phyloP scores from a whole-genome alignment of 768 basidiomycete species.

The Leccinum pellstonianum region DNA sequence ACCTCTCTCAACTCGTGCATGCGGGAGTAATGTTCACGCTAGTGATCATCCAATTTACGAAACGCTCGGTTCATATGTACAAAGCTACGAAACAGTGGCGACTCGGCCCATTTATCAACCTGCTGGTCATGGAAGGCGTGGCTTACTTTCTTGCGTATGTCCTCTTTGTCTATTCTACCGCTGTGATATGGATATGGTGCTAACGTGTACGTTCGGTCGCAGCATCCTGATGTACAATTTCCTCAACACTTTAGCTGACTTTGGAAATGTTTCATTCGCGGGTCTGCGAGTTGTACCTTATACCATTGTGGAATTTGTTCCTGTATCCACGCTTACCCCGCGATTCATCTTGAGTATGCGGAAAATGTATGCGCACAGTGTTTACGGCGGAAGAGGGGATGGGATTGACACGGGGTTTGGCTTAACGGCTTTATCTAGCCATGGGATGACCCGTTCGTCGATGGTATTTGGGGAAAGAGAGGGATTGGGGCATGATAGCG shows the following conservation, averaged over 20 bases:
- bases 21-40: neutral
- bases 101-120: neutral
- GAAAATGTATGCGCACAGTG: neutral
- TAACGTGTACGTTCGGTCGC: neutral
- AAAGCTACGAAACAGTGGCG: neutral
- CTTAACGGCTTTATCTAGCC: neutral
- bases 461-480: neutral
- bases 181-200: neutral
- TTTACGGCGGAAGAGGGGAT: neutral
- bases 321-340: neutral
- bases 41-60: neutral
- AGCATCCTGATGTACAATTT: neutral
- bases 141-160: neutral
- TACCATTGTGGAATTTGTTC: neutral
- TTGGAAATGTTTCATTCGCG: accelerated
- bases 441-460: neutral
- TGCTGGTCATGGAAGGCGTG: neutral
- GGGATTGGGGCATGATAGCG: neutral
- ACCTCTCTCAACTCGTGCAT: neutral
- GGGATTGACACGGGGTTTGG: neutral
- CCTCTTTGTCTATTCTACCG: neutral
- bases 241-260: neutral
- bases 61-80: neutral
- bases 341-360: neutral
- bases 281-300: neutral